Conservation (phyloP, 108 stramenopile species). For the Cyclotella distinguenda region DNA sequence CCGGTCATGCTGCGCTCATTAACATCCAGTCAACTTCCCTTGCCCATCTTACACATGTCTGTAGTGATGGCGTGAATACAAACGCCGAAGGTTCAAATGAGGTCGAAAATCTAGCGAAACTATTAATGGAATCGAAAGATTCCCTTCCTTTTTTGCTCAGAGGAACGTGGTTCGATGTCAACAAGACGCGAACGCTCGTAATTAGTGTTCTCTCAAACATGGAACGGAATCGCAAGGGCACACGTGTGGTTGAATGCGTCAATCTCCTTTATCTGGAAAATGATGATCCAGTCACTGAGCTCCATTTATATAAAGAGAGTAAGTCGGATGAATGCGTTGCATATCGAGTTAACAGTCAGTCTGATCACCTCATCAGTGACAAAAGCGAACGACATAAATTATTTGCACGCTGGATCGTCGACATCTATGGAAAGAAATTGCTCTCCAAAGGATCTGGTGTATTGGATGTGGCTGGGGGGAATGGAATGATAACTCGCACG, state of each 20-base stretch:
- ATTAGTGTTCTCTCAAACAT: constrained; percentile 18
- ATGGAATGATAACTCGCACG: constrained; percentile 36
- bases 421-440: constrained; percentile 17
- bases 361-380: neutral
- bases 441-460: constrained; percentile 33
- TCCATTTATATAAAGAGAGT: constrained; percentile 1
- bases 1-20: constrained; percentile 7
- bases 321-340: constrained; percentile 15
- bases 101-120: neutral
- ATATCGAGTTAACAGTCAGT: neutral
- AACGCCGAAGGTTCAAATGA: too few species aligned
- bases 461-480: constrained; percentile 48
- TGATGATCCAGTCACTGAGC: constrained; percentile 10
- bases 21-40: constrained; percentile 24
- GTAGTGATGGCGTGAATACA: too few species aligned
- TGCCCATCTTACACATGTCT: too few species aligned
- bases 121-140: neutral
- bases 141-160: constrained; percentile 1
- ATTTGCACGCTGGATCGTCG: constrained; percentile 36
- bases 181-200: constrained; percentile 8
- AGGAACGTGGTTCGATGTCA: constrained; percentile 22
- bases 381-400: constrained; percentile 32
- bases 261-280: constrained; percentile 15
- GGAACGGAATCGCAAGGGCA: constrained; percentile 35
- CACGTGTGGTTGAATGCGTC: constrained; percentile 38